A percentile compares a stretch with the other conserved stretches of the same genome.
These are phyloP conservation scores for Mortierella sp. DNA, from an alignment of 371 early-diverging fungal genomes.

Conservation along the genomic window DNA sequence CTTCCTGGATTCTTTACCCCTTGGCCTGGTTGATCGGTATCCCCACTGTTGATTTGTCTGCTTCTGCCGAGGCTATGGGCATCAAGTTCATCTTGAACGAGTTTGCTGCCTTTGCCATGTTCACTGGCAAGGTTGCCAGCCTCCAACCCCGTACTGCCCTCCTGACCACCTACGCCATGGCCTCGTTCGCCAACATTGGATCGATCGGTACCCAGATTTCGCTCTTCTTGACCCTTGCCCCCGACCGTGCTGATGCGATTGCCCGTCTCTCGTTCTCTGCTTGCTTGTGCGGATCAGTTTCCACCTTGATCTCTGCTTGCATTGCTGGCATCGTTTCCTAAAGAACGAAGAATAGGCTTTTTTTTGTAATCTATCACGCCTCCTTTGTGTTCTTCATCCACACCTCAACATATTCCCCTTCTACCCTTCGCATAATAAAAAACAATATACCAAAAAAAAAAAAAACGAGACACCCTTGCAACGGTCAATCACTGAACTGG, in stretches of 20 bases:
- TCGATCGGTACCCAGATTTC: constrained; percentile 92
- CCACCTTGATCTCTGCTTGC: constrained; percentile 88
- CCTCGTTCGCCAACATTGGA: constrained; percentile 92
- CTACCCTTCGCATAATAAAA: not conserved
- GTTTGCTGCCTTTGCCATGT: constrained; percentile 84
- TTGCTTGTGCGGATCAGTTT: constrained; percentile 84
- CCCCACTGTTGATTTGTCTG: constrained; percentile 68
- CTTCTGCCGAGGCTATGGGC: constrained; percentile 83
- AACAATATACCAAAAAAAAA: constrained; percentile 4
- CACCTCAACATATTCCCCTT: constrained; percentile 7
- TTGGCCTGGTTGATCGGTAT: constrained; percentile 90
- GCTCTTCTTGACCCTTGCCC: constrained; percentile 85
- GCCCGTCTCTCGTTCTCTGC: constrained; percentile 84
- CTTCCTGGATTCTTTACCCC: constrained; percentile 85
- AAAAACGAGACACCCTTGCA: no score
- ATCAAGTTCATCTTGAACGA: constrained; percentile 93
- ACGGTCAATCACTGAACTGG: not conserved
- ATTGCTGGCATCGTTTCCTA: constrained; percentile 86
- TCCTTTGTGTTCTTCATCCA: not conserved
- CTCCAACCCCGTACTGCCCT: constrained; percentile 64
- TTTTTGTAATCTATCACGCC: not conserved
- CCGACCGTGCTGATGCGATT: constrained; percentile 81
- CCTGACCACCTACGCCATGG: constrained; percentile 84
- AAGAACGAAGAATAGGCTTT: constrained; percentile 14
- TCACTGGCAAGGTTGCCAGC: constrained; percentile 55